Evolutionary conservation across 2,329 filamentous ascomycete species (phyloP), one percentile per base, ranked within the genome.

Genomic region (Penicillium sp.): DNA sequence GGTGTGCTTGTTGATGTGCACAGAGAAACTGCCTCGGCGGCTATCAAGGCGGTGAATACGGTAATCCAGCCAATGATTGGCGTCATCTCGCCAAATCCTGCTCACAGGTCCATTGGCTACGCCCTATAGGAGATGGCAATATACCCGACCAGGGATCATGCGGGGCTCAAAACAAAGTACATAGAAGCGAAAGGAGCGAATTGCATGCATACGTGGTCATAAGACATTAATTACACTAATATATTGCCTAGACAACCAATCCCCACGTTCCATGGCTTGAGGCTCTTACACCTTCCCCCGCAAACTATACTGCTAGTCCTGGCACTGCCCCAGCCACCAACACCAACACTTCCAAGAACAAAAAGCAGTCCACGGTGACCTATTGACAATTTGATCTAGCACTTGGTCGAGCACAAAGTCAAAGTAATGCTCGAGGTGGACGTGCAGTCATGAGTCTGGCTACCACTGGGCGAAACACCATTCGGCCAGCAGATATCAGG

Each of bases 401-500:
- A 71, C 16, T 61, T 50, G 7, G 54, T 49, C 19, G 66, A 66
- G 52, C 73, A 75, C 54, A 75, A 59, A 4, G 62, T 71, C 59
- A 76, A 53, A 13, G 61, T 66, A 53, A 75, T 54, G 60, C 69
- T 60, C 24, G 64, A 55, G 7, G 58, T 47, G 5, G 65, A 59
- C 21, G 60, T 55, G 54, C 73, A 75, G 24, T 60, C 63, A 58
- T 68, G 68, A 8, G 67, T 66, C 55, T 74, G 69, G 49, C 68
- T 73, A 1, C 69, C 73, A 21, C 60, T 66, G 1, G 70, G 67
- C 11, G 67, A 55, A 3, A 67, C 59, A 3, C 73, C 73, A 51
- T 68, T 56, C 2, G 65, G 35, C 74, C 74, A 76, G 49, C 68
- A 72, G 44, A 75, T 68, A 3, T 53, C 57, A 22, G 56, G 56